Evolutionary conservation across 768 basidiomycete genomes (phyloP), one percentile per base, ranked within the genome.

Genomic region (Pluteus cervinus): DNA sequence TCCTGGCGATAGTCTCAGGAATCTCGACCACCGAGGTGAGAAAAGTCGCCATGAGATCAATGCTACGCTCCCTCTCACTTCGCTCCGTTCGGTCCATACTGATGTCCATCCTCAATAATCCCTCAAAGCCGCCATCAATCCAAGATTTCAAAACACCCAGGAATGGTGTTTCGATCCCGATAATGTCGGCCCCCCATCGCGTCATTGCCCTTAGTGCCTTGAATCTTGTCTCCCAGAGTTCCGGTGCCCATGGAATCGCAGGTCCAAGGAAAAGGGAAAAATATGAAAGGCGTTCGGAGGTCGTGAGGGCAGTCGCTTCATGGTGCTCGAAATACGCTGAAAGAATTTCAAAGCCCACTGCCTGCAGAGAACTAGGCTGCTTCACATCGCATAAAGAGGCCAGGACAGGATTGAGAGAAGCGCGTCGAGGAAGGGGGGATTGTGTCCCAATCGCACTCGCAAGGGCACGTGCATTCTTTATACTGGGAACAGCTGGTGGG

Each of bases 281-380:
- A 42, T 78, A 80, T 0, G 76, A 64, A 7, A 83, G 56, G 18
- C 77, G 66, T 41, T 87, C 84, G 1, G 75, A 63, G 2, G 75
- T 79, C 2, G 61, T 58, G 15, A 76, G 58, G 15, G 52, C 48
- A 15, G 63, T 49, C 1, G 68, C 61, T 36, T 78, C 75, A 15
- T 57, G 62, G 50, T 79, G 77, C 49, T 82, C 75, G 62, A 75
- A 78, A 52, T 80, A 88, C 3, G 80, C 70, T 10, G 79, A 65
- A 36, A 87, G 64, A 43, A 86, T 75, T 40, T 88, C 86, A 46
- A 69, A 85, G 1, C 86, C 86, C 0, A 77, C 71, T 6, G 72
- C 72, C 49, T 85, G 83, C 4, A 87, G 44, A 0, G 75, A 59
- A 0, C 66, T 43, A 1, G 83, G 81, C 0, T 71, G 66, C 12